Evolutionary conservation across 2,329 filamentous ascomycete species (phyloP).

Genomic region (Fulvia fulva): DNA sequence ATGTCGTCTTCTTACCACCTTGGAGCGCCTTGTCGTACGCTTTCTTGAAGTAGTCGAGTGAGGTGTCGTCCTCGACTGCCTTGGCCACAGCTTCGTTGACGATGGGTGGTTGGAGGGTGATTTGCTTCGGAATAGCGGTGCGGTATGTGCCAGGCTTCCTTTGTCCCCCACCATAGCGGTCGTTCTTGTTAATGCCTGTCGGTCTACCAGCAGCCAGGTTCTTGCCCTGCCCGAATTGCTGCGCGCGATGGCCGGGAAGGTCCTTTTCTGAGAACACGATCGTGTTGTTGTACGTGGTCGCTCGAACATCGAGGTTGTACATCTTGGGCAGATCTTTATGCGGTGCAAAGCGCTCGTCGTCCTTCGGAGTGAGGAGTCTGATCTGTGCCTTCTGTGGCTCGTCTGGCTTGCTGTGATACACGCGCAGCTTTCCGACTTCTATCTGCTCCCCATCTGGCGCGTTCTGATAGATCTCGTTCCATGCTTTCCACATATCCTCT

Average conservation of each 20-base stretch:
- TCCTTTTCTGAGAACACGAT: slow-evolving; percentile 94
- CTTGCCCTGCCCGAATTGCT: slow-evolving; percentile 16
- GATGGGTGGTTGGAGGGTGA: slow-evolving; percentile 67
- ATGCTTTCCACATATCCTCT: slow-evolving; percentile 74
- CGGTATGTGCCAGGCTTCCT: slow-evolving; percentile 28
- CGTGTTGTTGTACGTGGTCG: slow-evolving; percentile 70
- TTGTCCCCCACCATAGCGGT: slow-evolving; percentile 15
- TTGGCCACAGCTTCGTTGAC: slow-evolving; percentile 73
- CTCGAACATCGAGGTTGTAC: slow-evolving; percentile 73
- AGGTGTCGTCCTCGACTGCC: slow-evolving; percentile 64
- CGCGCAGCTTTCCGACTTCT: slow-evolving; percentile 68
- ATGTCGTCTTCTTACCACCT: slow-evolving; percentile 49
- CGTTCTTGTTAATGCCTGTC: slow-evolving; percentile 20
- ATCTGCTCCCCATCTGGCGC: slow-evolving; percentile 52
- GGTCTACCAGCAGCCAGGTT: slow-evolving; percentile 16
- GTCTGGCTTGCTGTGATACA: slow-evolving; percentile 30
- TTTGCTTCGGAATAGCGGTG: slow-evolving; percentile 61
- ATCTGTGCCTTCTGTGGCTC: slow-evolving; percentile 54
- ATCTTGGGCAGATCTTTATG: slow-evolving; percentile 80
- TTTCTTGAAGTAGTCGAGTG: slow-evolving; percentile 49
- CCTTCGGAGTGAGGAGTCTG: slow-evolving; percentile 57
- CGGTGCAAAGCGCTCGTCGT: slow-evolving; percentile 45
- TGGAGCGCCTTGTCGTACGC: slow-evolving; percentile 30
- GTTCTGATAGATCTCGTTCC: slow-evolving; percentile 72
- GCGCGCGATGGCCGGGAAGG: slow-evolving; percentile 57